Evolutionary conservation across 164 flowering plant species (phyloP), one percentile per base, ranked within the genome.

Genomic region (Houttuynia cordata): DNA sequence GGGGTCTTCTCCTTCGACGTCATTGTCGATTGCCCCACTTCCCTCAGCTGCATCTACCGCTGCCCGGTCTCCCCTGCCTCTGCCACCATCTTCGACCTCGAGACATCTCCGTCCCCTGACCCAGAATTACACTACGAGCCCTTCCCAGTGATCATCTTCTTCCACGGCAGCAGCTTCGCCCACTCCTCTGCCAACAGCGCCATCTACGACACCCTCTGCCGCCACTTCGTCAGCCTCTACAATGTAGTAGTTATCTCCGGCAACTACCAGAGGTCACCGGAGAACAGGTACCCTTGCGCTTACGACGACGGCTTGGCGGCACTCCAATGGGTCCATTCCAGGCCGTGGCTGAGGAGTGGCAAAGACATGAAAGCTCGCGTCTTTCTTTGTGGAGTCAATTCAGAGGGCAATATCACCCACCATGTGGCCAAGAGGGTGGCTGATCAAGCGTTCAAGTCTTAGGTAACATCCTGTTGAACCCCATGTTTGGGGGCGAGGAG

Each of bases 261-360:
- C 58, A 78, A 86, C 62, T 88, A 88, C 56, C 69, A 92, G n/a
- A 80, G 92, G 40, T 77, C 96, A 0, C 92, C 96, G 10, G 96
- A 88, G 57, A 70, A 84, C 62, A 73, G 77, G 1, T 79, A 75
- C 53, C 96, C 96, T 0, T 81, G 85, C 72, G 92, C 92, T 5
- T 88, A 88, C 78, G 92, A 86, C 50, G 96, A 88, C 73, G 96
- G 96, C 4, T 88, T 88, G 88, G 57, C 84, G 0, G 84, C 84
- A 15, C 82, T 88, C 23, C 53, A 81, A 30, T 88, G 92, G 96
- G 90, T 80, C 14, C 76, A 68, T 67, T n/a, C n/a, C n/a, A n/a
- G n/a, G n/a, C n/a, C n/a, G n/a, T n/a, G n/a, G n/a, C n/a, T n/a
- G n/a, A n/a, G n/a, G n/a, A n/a, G n/a, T n/a, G n/a, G n/a, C n/a